Evolutionary conservation across 2,329 filamentous ascomycete species (phyloP).

Genomic region (Cladosporium velox): DNA sequence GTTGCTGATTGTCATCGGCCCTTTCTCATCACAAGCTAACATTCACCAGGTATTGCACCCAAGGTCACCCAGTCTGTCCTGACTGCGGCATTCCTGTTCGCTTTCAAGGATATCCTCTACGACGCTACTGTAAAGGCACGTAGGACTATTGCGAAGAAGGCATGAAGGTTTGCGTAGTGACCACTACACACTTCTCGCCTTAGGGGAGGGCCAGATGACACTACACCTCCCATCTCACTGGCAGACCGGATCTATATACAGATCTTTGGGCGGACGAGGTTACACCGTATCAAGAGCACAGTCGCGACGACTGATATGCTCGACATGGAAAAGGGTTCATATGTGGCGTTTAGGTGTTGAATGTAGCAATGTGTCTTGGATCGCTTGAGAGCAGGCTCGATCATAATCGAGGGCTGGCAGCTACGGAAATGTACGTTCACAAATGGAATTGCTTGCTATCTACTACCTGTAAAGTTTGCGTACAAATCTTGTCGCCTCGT

Average conservation of each 20-base stretch:
- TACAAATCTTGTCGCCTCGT: not conserved
- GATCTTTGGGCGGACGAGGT: not conserved
- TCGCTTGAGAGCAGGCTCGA: not conserved
- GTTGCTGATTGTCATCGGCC: constrained; percentile 33
- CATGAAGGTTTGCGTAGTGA: not conserved
- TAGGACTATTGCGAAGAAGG: constrained; percentile 24
- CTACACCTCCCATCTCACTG: not conserved
- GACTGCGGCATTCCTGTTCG: constrained; percentile 93
- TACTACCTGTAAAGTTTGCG: not conserved
- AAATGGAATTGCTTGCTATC: not conserved
- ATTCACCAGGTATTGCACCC: constrained; percentile 74
- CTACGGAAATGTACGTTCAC: not conserved
- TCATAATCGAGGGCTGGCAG: not conserved
- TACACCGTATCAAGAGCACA: not conserved
- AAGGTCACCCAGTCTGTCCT: constrained; percentile 97
- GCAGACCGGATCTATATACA: not conserved
- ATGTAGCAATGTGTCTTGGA: not conserved
- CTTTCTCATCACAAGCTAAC: not conserved
- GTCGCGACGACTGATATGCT: not conserved
- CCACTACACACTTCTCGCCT: not conserved
- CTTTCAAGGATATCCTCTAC: constrained; percentile 96
- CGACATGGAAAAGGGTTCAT: not conserved
- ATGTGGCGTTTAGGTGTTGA: not conserved
- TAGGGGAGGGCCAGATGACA: not conserved
- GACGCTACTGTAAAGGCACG: constrained; percentile 73